Percentiles rank a stretch among this genome's conserved stretches.
These are phyloP conservation scores for Plenodomus biglobosus DNA, from an alignment of 2,329 filamentous ascomycete species.

Conservation along the genomic window DNA sequence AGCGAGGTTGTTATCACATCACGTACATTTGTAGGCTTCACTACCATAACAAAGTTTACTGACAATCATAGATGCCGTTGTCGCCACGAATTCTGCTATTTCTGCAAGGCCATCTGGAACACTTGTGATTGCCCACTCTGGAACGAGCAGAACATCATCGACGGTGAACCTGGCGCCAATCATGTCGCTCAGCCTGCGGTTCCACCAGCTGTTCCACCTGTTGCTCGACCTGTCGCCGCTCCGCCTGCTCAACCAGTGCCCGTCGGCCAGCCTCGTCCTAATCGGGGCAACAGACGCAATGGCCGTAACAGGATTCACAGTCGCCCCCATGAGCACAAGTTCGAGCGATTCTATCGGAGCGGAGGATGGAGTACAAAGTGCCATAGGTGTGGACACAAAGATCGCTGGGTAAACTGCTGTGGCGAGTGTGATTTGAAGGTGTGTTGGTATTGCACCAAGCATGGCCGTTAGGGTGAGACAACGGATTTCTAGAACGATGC, in stretches of 20 bases:
- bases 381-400: not conserved
- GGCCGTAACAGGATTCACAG: not conserved
- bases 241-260: not conserved
- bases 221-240: not conserved
- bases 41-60: not conserved
- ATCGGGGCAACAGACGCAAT: not conserved
- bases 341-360: slow-evolving; percentile 7
- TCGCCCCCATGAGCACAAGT: not conserved
- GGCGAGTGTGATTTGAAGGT: not conserved
- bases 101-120: slow-evolving; percentile 55
- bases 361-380: slow-evolving; percentile 2
- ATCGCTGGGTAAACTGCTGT: slow-evolving; percentile 7
- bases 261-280: not conserved
- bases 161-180: not conserved
- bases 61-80: slow-evolving; percentile 46
- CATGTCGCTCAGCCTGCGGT: not conserved
- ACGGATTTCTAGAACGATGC: no score
- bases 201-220: not conserved
- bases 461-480: not conserved
- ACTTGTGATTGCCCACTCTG: slow-evolving; percentile 11
- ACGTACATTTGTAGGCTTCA: slow-evolving; percentile 2
- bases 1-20: slow-evolving; percentile 18
- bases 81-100: slow-evolving; percentile 69
- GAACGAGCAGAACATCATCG: slow-evolving; percentile 9
- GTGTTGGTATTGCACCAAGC: slow-evolving; percentile 8